Evolutionary conservation across 2,329 filamentous ascomycete species (phyloP).

Genomic region (Fusarium agapanthi): DNA sequence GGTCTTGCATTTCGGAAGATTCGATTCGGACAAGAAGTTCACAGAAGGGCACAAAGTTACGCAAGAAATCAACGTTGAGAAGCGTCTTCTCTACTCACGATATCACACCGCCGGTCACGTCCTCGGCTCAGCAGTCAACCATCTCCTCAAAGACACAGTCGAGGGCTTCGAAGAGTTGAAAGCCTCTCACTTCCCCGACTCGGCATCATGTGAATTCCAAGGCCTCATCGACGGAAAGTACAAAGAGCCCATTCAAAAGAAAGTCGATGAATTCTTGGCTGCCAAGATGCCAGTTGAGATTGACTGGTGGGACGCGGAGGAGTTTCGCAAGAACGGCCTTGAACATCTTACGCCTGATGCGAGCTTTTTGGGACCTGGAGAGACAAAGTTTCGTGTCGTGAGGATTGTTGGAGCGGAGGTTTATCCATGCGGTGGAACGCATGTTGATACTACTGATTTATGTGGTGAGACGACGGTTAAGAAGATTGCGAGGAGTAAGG

Average conservation of each 20-base stretch:
- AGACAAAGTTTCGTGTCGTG: conserved; percentile 70
- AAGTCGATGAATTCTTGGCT: conserved; percentile 66
- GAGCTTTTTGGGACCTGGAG: conserved; percentile 43
- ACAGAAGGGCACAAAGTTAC: conserved; percentile 54
- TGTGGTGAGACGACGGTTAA: conserved; percentile 70
- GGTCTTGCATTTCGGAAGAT: conserved; percentile 73
- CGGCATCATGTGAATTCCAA: conserved; percentile 72
- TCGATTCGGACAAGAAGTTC: conserved; percentile 51
- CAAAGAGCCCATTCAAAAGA: conserved; percentile 69
- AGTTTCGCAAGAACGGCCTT: conserved; percentile 63
- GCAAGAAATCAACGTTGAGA: conserved; percentile 68
- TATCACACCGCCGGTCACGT: conserved; percentile 80
- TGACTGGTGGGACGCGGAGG: conserved; percentile 72
- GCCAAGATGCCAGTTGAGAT: conserved; percentile 65
- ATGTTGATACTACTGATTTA: conserved; percentile 68
- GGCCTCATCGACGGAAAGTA: conserved; percentile 71
- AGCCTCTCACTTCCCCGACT: conserved; percentile 75
- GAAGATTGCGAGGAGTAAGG: conserved; percentile 61
- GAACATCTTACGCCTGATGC: conserved; percentile 64
- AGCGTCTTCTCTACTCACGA: conserved; percentile 70
- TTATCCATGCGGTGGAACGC: conserved; percentile 80
- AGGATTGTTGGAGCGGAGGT: conserved; percentile 73
- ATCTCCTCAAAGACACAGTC: conserved; percentile 62
- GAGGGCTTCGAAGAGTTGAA: conserved; percentile 71
- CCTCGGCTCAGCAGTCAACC: conserved; percentile 72